Evolutionary conservation across 106 monocot genomes (phyloP).

Genomic region (Dendrobium chrysotoxum): DNA sequence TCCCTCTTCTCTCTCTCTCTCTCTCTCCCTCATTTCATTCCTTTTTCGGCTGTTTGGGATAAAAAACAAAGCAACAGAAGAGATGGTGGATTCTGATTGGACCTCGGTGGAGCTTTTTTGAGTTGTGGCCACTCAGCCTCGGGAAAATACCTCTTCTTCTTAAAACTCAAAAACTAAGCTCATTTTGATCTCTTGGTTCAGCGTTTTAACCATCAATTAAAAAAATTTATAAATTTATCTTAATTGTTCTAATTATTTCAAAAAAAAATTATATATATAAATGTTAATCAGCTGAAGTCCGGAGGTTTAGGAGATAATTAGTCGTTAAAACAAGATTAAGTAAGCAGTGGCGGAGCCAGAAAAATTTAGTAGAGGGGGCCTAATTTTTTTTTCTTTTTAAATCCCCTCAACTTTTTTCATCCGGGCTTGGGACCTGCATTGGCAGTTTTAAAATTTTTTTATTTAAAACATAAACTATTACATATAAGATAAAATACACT

Average conservation of each 20-base stretch:
- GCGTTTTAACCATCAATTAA: too few relatives aligned
- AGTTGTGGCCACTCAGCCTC: constrained; percentile 30
- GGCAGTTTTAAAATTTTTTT: too few relatives aligned
- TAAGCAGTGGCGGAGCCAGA: too few relatives aligned
- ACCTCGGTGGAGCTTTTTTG: constrained; percentile 22
- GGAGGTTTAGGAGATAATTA: not conserved
- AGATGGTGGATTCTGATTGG: constrained; percentile 25
- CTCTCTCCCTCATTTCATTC: not conserved
- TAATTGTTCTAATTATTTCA: too few relatives aligned
- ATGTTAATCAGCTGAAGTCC: not conserved
- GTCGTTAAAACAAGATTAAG: not conserved
- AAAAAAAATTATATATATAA: not conserved
- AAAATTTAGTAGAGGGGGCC: too few relatives aligned
- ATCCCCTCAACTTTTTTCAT: too few relatives aligned
- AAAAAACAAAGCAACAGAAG: not conserved
- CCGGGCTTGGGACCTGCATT: too few relatives aligned
- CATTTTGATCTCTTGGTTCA: too few relatives aligned
- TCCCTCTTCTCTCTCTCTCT: not conserved
- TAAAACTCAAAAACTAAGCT: not conserved
- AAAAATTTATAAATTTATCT: too few relatives aligned
- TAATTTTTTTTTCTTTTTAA: too few relatives aligned
- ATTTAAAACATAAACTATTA: too few relatives aligned
- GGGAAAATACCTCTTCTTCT: not conserved
- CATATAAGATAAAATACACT: too few relatives aligned
- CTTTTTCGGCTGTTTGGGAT: constrained; percentile 9